Conservation (phyloP, 2,329 filamentous ascomycete species). For the Stylonectria norvegica region DNA sequence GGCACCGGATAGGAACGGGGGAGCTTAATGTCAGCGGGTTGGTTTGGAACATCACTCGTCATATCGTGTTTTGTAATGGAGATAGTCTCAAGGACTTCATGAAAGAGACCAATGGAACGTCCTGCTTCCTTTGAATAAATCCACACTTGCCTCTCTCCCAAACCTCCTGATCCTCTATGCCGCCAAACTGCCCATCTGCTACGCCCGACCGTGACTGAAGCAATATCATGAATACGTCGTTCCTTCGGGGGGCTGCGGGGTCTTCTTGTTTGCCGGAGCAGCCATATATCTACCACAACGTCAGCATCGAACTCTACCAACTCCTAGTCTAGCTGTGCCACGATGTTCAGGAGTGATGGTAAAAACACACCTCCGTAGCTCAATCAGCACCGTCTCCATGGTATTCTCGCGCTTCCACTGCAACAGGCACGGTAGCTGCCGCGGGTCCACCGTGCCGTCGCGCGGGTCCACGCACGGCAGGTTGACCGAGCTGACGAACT, state of each 20-base stretch:
- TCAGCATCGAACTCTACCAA: neutral
- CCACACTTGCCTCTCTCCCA: neutral
- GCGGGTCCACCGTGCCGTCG: constrained; percentile 80
- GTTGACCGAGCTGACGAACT: constrained; percentile 93
- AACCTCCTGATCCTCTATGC: too few species aligned
- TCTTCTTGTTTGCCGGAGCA: constrained; percentile 85
- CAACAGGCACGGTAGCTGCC: constrained; percentile 77
- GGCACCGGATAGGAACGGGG: constrained; percentile 11
- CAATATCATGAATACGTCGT: constrained; percentile 48
- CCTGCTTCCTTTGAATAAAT: too few species aligned
- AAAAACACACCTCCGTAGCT: constrained; percentile 66
- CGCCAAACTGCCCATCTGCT: neutral
- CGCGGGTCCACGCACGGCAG: constrained; percentile 85
- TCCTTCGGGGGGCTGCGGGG: constrained; percentile 88
- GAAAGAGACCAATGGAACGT: constrained; percentile 12
- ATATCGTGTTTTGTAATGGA: neutral
- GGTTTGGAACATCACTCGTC: neutral
- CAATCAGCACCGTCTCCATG: constrained; percentile 90
- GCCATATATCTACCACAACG: constrained; percentile 75
- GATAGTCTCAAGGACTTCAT: constrained; percentile 17
- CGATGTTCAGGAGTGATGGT: neutral
- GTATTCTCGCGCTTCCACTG: constrained; percentile 92
- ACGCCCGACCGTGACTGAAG: neutral
- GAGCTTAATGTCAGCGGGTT: constrained; percentile 13
- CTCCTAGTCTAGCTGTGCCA: neutral